phyloP scores from a whole-genome alignment of 805 yeast genomes.

The Myxozyma mucilagina region DNA sequence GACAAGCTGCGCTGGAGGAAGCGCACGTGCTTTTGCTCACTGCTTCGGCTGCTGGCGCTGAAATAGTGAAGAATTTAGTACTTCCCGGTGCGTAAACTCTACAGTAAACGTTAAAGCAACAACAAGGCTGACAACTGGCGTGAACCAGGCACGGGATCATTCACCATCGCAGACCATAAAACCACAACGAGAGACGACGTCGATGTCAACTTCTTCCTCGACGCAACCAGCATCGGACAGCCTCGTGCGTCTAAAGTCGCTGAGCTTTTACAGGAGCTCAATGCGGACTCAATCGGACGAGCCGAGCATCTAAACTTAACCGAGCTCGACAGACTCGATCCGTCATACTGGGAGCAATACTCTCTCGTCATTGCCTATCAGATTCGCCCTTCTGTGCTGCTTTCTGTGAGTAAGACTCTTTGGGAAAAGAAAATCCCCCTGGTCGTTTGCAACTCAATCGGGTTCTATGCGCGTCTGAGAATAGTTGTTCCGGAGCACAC shows the following conservation, averaged over 20 bases:
- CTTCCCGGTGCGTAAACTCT: constrained; percentile 53
- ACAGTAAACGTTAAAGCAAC: background rate
- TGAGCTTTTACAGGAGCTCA: constrained; percentile 54
- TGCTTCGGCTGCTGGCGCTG: constrained; percentile 60
- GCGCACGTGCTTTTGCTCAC: constrained; percentile 64
- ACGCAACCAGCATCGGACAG: constrained; percentile 47
- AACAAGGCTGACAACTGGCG: constrained; percentile 29
- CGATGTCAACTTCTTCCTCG: constrained; percentile 63
- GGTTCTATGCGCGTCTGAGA: constrained; percentile 65
- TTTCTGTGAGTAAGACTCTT: constrained; percentile 42
- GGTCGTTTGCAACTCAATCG: constrained; percentile 52
- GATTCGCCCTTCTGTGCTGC: constrained; percentile 36
- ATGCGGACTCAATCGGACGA: constrained; percentile 55
- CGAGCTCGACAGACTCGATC: constrained; percentile 11
- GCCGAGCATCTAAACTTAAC: constrained; percentile 21
- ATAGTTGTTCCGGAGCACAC: constrained; percentile 55
- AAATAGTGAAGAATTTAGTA: constrained; percentile 72
- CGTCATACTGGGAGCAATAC: constrained; percentile 51
- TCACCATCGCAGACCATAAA: constrained; percentile 57
- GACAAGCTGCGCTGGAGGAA: constrained; percentile 61
- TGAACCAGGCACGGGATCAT: constrained; percentile 54
- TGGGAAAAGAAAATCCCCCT: constrained; percentile 56
- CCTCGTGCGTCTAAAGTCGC: constrained; percentile 46
- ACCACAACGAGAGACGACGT: constrained; percentile 49
- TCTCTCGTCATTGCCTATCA: constrained; percentile 52